Percentiles rank a stretch among this genome's conserved stretches.
Evolutionary conservation across 2,329 filamentous ascomycete species (phyloP).

Genomic region (Fusarium hostae): DNA sequence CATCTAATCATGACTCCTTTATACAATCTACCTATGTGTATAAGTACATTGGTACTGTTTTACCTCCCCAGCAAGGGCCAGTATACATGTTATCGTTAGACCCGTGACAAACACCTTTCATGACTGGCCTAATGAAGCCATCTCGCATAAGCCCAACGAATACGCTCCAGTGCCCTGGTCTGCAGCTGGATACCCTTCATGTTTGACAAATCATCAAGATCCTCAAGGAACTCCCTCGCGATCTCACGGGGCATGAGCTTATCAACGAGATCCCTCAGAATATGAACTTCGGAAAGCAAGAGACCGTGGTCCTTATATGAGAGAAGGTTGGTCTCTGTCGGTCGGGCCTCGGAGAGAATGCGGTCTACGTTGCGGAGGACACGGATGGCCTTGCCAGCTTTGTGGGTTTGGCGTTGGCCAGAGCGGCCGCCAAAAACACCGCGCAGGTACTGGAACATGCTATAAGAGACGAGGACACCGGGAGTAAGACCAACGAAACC

Average conservation of each 20-base stretch:
- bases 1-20: constrained; percentile 22
- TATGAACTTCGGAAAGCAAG: constrained; percentile 88
- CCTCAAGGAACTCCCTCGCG: constrained; percentile 86
- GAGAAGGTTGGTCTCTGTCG: constrained; percentile 77
- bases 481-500: constrained; percentile 96
- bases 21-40: constrained; percentile 33
- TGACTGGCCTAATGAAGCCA: constrained; percentile 61
- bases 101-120: neutral
- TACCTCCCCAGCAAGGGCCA: constrained; percentile 18
- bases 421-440: constrained; percentile 75
- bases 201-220: constrained; percentile 86
- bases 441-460: constrained; percentile 76
- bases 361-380: constrained; percentile 90
- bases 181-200: constrained; percentile 83
- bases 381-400: constrained; percentile 77
- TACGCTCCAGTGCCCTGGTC: constrained; percentile 80
- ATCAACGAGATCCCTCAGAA: constrained; percentile 72
- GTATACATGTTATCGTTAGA: constrained; percentile 23
- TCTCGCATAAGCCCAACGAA: constrained; percentile 89
- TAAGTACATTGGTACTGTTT: constrained; percentile 20
- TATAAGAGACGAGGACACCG: constrained; percentile 86
- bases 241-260: constrained; percentile 78
- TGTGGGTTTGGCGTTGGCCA: constrained; percentile 72
- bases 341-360: constrained; percentile 74
- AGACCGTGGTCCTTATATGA: constrained; percentile 94